Evolutionary conservation across 208 protist species (phyloP), one percentile per base, ranked within the genome.

Genomic region (Trichomonas tenax): DNA sequence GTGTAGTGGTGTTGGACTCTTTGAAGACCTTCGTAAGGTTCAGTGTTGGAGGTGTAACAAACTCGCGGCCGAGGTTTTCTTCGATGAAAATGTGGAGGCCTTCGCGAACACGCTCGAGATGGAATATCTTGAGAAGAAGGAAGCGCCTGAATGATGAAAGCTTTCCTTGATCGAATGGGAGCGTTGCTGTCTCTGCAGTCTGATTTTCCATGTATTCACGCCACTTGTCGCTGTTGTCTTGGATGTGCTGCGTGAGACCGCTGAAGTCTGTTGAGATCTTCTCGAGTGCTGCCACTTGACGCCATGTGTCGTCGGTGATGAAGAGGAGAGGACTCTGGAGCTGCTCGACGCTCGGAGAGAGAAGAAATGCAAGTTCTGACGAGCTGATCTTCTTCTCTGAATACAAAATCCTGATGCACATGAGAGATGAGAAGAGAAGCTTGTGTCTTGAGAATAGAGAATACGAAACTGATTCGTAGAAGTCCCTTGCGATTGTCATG

Each of bases 391-490:
- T 21, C 90, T 96, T 98, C 14, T 98, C 98, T 48, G 93, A 72
- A 6, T 82, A 48, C 26, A 96, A n/a, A 45, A 96, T 82, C 26
- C 93, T 49, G 3, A 96, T 40, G 11, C 17, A 23, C 98, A 99
- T 99, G 97, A 99, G 99, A 97, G 99, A 99, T 46, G 99, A 98
- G 58, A 99, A 99, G 44, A 99, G 98, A 36, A 99, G 97, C 97
- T 99, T 99, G 98, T 99, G 99, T 63, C 98, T 98, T 97, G 99
- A 98, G 96, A 99, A 99, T 41, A 99, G 97, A 96, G 99, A 98
- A 96, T 98, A 98, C 17, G 98, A 98, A 38, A 98, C 98, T 96
- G 98, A 99, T 45, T 98, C 48, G 95, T 97, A 98, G 86, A 97
- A 82, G 31, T 97, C 98, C 97, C 98, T 98, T 46, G 98, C 99